phyloP scores from a whole-genome alignment of 176 grass and related monocot species.

The Rhynchospora pubera region DNA sequence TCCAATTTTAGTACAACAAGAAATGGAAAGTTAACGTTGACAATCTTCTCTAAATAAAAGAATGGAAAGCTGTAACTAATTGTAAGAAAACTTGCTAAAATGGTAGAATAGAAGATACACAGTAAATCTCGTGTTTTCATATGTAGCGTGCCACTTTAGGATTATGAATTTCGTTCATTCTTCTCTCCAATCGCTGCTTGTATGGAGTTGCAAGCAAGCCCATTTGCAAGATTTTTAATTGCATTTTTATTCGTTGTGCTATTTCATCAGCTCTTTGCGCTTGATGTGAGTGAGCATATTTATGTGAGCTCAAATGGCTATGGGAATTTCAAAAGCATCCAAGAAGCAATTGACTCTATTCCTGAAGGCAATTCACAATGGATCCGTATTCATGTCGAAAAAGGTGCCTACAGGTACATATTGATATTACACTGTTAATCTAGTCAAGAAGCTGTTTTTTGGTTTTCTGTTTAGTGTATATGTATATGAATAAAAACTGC shows the following conservation, averaged over 20 bases:
- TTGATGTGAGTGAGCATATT: neutral
- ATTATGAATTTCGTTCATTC: neutral
- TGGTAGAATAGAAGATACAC: no score
- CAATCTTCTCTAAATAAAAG: no score
- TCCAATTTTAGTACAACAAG: no score
- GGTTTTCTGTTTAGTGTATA: neutral
- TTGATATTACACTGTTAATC: no score
- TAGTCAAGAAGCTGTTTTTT: neutral
- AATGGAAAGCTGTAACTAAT: no score
- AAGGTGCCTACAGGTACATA: no score
- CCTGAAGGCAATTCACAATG: constrained; percentile 40
- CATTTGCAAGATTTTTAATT: neutral
- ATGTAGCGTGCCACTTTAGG: neutral
- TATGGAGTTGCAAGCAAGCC: neutral
- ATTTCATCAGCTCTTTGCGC: neutral
- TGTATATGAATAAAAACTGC: no score
- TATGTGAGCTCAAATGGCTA: neutral
- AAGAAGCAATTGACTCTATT: constrained; percentile 36
- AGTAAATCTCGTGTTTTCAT: no score
- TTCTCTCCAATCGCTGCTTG: neutral
- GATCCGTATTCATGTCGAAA: constrained; percentile 25
- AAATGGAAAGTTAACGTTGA: no score
- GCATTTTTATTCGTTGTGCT: neutral
- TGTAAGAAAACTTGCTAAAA: no score
- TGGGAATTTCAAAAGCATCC: constrained; percentile 38